Evolutionary conservation across 2,329 filamentous ascomycete species (phyloP).

Genomic region (Monilinia fructigena): DNA sequence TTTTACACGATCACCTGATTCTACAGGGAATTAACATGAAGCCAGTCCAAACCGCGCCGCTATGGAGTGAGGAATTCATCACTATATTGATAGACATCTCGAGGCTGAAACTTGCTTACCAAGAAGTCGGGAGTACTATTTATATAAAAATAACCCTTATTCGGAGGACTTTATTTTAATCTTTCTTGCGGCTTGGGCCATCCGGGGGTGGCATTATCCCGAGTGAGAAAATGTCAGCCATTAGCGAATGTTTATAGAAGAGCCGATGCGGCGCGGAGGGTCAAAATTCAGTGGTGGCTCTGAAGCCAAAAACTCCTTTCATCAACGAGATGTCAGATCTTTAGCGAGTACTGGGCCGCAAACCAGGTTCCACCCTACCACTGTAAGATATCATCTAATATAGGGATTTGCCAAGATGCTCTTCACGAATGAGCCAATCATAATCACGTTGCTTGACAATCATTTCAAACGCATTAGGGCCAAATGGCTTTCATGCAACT

Average conservation of each 20-base stretch:
- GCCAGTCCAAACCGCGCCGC: too few species aligned
- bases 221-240: neutral
- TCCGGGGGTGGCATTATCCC: neutral
- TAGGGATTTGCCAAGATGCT: neutral
- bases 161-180: neutral
- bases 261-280: neutral
- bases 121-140: neutral
- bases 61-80: neutral
- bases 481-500: neutral
- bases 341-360: neutral
- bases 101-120: neutral
- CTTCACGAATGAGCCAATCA: neutral
- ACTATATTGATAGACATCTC: neutral
- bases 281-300: neutral
- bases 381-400: neutral
- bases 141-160: neutral
- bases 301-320: neutral
- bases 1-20: neutral
- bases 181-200: neutral
- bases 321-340: neutral
- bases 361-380: neutral
- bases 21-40: neutral
- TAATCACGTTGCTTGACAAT: neutral
- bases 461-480: neutral
- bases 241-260: neutral